These are phyloP conservation scores for Geopyxis carbonaria DNA, from an alignment of 495 filamentous ascomycete species.

Conservation along the genomic window DNA sequence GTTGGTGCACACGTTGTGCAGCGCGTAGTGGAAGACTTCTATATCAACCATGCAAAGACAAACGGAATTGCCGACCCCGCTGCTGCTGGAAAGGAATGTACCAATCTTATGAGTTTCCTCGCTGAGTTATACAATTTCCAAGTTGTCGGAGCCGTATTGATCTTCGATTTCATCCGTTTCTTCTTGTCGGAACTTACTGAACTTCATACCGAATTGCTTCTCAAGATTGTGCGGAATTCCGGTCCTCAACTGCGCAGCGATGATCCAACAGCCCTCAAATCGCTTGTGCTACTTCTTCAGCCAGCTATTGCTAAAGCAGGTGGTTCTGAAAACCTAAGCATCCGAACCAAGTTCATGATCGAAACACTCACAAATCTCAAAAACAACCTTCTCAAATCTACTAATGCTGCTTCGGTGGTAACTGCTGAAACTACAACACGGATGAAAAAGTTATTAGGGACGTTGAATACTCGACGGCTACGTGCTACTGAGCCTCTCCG, in stretches of 20 bases:
- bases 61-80: conserved; percentile 32
- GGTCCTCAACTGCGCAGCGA: conserved; percentile 76
- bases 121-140: conserved; percentile 84
- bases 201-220: conserved; percentile 75
- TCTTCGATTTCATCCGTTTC: conserved; percentile 76
- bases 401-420: conserved; percentile 41
- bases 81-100: conserved; percentile 41
- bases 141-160: conserved; percentile 57
- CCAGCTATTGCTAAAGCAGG: conserved; percentile 47
- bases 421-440: conserved; percentile 58
- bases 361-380: conserved; percentile 88
- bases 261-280: conserved; percentile 77
- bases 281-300: conserved; percentile 69
- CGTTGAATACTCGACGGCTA: conserved; percentile 48
- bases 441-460: conserved; percentile 68
- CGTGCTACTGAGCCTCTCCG: conserved; percentile 67
- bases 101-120: conserved; percentile 72
- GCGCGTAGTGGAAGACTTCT: conserved; percentile 54
- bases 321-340: conserved; percentile 49
- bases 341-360: conserved; percentile 94
- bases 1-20: conserved; percentile 75
- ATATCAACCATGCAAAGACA: conserved; percentile 33
- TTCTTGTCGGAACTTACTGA: conserved; percentile 64
- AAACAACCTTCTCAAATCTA: conserved; percentile 76
- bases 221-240: conserved; percentile 64